These are phyloP conservation scores for Cercospora nicotianae DNA, from an alignment of 2,329 filamentous ascomycete genomes.

Conservation along the genomic window DNA sequence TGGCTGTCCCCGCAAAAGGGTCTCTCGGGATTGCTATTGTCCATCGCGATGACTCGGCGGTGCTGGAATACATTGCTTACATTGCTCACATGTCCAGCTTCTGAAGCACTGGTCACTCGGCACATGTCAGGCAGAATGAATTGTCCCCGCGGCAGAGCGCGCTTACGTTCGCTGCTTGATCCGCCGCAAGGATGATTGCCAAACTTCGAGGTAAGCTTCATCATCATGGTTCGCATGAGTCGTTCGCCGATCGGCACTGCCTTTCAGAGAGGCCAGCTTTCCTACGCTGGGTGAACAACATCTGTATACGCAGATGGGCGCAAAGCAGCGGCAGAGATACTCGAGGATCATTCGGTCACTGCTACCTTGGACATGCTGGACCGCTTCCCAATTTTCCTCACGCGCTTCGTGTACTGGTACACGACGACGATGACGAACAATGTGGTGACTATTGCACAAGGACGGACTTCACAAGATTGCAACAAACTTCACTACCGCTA, in stretches of 20 bases:
- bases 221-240: background rate
- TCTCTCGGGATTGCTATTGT: background rate
- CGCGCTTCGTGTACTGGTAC: background rate
- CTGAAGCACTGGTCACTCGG: background rate
- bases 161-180: background rate
- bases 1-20: background rate
- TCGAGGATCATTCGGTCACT: background rate
- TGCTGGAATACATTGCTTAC: background rate
- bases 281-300: background rate
- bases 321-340: background rate
- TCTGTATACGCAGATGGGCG: background rate
- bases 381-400: background rate
- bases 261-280: background rate
- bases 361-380: background rate
- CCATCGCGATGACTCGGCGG: background rate
- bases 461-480: background rate
- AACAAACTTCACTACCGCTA: background rate
- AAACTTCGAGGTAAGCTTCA: background rate
- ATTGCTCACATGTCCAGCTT: background rate
- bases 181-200: background rate
- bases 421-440: background rate
- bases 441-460: background rate
- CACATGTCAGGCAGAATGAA: background rate
- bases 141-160: background rate
- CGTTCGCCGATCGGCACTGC: background rate